phyloP scores from a whole-genome alignment of 2,329 filamentous ascomycete species.

The Talaromyces sp. region DNA sequence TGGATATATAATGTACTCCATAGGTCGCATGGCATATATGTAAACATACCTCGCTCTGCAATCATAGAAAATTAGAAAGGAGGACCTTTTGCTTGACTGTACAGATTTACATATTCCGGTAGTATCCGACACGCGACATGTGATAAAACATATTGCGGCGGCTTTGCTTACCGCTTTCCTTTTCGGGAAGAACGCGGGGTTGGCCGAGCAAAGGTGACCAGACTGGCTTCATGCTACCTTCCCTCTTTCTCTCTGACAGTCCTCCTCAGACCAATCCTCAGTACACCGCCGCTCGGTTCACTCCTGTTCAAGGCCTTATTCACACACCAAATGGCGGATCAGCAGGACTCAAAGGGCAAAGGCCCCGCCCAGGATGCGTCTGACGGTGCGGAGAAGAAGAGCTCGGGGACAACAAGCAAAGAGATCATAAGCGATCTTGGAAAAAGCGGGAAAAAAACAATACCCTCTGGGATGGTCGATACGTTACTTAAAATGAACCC shows the following conservation, averaged over 20 bases:
- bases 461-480: slow-evolving; percentile 35
- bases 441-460: slow-evolving; percentile 23
- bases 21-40: not conserved
- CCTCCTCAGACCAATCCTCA: not conserved
- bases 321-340: slow-evolving; percentile 28
- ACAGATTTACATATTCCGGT: not conserved
- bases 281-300: not conserved
- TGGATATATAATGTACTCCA: not conserved
- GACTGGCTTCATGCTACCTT: not conserved
- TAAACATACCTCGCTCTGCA: not conserved
- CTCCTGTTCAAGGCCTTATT: slow-evolving; percentile 6
- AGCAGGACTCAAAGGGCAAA: slow-evolving; percentile 31
- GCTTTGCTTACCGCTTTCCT: slow-evolving; percentile 7
- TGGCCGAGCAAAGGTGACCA: not conserved
- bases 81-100: not conserved
- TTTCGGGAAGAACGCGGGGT: slow-evolving; percentile 7
- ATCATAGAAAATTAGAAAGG: not conserved
- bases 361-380: slow-evolving; percentile 11
- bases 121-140: not conserved
- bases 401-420: slow-evolving; percentile 1
- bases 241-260: not conserved
- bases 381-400: slow-evolving; percentile 11
- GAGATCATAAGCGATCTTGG: slow-evolving; percentile 13
- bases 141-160: not conserved
- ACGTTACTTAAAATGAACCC: slow-evolving; percentile 47